These are phyloP conservation scores for Grosmannia penicillata DNA, from an alignment of 2,329 filamentous ascomycete species.

Conservation along the genomic window DNA sequence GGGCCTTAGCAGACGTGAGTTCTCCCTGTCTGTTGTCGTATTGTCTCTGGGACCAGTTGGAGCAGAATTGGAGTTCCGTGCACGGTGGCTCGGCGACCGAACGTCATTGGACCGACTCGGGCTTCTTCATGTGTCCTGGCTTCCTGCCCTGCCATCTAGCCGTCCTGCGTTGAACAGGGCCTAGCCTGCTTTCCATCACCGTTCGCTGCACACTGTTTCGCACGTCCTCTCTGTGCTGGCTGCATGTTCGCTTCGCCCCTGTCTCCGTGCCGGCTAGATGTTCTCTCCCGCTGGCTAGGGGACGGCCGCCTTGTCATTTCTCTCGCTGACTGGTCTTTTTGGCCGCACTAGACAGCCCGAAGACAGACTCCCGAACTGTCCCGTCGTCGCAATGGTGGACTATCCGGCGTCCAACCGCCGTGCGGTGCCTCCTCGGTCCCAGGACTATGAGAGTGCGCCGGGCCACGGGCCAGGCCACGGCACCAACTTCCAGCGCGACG, in stretches of 20 bases:
- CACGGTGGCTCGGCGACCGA: background rate
- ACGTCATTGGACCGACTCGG: background rate
- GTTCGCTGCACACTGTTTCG: no score
- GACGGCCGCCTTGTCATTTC: background rate
- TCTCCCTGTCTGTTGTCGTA: background rate
- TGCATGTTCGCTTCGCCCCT: background rate
- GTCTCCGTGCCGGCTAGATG: no score
- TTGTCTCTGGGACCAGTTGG: background rate
- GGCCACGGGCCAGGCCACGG: slow-evolving; percentile 12
- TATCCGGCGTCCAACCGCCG: slow-evolving; percentile 38
- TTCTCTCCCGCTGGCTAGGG: no score
- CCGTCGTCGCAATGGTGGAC: slow-evolving; percentile 33
- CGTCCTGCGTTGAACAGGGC: no score
- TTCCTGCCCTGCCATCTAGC: no score
- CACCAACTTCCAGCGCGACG: slow-evolving; percentile 64
- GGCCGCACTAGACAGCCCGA: slow-evolving; percentile 1
- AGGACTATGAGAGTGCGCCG: slow-evolving; percentile 29
- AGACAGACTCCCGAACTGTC: background rate
- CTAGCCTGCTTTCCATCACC: no score
- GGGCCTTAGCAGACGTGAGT: slow-evolving; percentile 9
- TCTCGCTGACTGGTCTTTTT: slow-evolving; percentile 17
- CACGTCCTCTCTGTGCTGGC: background rate
- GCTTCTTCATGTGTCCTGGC: no score
- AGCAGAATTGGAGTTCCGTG: background rate
- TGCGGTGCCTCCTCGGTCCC: slow-evolving; percentile 20